A percentile compares a stretch with the other conserved stretches of the same genome.
These are phyloP conservation scores for Ophiostoma sp. DNA, from an alignment of 2,329 filamentous ascomycete species.

Conservation along the genomic window DNA sequence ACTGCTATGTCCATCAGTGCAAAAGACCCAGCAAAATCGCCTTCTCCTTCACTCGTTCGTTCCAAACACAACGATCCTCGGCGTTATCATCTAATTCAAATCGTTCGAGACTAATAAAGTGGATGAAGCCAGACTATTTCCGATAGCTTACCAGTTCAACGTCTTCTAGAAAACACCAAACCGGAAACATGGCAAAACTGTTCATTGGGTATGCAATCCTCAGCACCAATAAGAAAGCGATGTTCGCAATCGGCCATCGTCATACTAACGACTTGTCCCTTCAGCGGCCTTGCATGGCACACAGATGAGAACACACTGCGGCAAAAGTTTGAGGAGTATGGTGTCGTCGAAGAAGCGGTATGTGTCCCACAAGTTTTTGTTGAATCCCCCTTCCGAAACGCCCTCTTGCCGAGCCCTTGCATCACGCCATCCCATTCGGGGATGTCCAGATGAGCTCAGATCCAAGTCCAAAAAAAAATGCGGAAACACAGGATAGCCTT, in stretches of 20 bases:
- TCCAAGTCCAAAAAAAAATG: not conserved
- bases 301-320: conserved; percentile 84
- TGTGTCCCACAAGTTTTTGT: conserved; percentile 38
- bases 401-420: not conserved
- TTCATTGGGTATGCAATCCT: conserved; percentile 69
- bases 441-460: not conserved
- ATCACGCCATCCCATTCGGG: not conserved
- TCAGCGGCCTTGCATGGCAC: conserved; percentile 94
- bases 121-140: not conserved
- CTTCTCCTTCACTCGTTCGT: not conserved
- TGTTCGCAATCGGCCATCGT: not conserved
- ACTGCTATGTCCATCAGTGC: too few species aligned
- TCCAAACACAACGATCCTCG: not conserved
- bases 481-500: not conserved
- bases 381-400: not conserved
- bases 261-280: not conserved
- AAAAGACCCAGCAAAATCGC: too few species aligned
- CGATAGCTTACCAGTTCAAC: not conserved
- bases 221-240: too few species aligned
- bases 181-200: conserved; percentile 24
- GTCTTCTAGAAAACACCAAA: not conserved
- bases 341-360: conserved; percentile 90
- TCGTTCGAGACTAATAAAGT: conserved; percentile 4
- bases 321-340: conserved; percentile 88
- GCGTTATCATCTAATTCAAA: not conserved